Evolutionary conservation across 495 filamentous ascomycete species (phyloP).

Genomic region (Letharia lupina): DNA sequence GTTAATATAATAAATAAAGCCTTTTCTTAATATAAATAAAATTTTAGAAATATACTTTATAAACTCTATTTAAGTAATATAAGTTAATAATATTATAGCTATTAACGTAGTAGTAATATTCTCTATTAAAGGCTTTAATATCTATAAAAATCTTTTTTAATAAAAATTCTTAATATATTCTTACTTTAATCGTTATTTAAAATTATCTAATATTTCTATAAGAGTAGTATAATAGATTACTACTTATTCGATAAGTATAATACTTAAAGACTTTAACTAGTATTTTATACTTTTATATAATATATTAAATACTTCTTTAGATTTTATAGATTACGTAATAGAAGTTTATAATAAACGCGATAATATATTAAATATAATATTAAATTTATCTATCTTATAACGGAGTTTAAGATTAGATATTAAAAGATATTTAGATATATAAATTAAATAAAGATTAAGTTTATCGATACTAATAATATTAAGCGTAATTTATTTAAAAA

Average conservation of each 20-base stretch:
- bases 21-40: not conserved
- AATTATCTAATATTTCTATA: not conserved
- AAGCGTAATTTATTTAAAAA: slow-evolving; percentile 5
- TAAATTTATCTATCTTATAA: slow-evolving; percentile 8
- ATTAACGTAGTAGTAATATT: not conserved
- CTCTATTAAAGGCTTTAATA: too few species aligned
- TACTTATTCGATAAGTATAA: not conserved
- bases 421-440: slow-evolving; percentile 3
- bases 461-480: slow-evolving; percentile 12
- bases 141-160: not conserved
- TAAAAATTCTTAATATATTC: not conserved
- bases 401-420: slow-evolving; percentile 10
- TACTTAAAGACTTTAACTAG: not conserved
- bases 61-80: rapidly evolving
- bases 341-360: not conserved
- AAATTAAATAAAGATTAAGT: slow-evolving; percentile 2
- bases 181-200: not conserved
- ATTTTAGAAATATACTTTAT: too few species aligned
- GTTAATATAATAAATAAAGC: not conserved
- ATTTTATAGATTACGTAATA: not conserved
- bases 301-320: not conserved
- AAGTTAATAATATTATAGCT: too few species aligned
- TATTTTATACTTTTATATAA: not conserved
- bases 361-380: slow-evolving; percentile 3
- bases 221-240: not conserved